These are phyloP conservation scores for Tetrapisispora arboricola DNA, from an alignment of 805 yeast species.

Conservation along the genomic window DNA sequence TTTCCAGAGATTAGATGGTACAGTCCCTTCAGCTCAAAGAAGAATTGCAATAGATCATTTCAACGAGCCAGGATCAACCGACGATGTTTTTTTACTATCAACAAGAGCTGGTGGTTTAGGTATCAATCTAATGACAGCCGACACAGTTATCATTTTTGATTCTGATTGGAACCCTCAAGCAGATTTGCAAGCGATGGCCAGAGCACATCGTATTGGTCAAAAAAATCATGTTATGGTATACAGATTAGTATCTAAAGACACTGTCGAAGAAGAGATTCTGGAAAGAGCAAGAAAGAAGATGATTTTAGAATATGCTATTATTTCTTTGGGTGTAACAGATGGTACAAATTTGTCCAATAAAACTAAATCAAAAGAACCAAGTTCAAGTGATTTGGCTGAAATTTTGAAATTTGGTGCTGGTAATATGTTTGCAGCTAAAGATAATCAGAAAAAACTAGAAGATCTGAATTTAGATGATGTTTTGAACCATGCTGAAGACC, in stretches of 20 bases:
- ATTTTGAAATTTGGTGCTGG: slow-evolving; percentile 97
- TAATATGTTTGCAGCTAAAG: slow-evolving; percentile 91
- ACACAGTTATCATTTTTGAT: slow-evolving; percentile 94
- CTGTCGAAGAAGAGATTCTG: slow-evolving; percentile 93
- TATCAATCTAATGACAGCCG: slow-evolving; percentile 97
- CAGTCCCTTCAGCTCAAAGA: slow-evolving; percentile 88
- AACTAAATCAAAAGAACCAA: slow-evolving; percentile 49
- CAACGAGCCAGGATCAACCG: slow-evolving; percentile 87
- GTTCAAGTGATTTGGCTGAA: slow-evolving; percentile 76
- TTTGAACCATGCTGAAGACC: slow-evolving; percentile 93
- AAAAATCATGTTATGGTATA: slow-evolving; percentile 96
- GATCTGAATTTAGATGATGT: slow-evolving; percentile 93
- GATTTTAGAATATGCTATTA: slow-evolving; percentile 96
- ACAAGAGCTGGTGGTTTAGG: slow-evolving; percentile 99
- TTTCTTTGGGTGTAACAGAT: slow-evolving; percentile 90
- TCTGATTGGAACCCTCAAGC: slow-evolving; percentile 99
- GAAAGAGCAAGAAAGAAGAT: slow-evolving; percentile 96
- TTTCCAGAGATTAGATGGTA: slow-evolving; percentile 93
- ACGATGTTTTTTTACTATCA: slow-evolving; percentile 78
- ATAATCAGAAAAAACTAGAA: slow-evolving; percentile 91
- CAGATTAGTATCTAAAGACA: slow-evolving; percentile 94
- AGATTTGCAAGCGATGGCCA: slow-evolving; percentile 97
- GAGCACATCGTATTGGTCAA: slow-evolving; percentile 99
- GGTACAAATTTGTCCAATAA: slow-evolving; percentile 39
- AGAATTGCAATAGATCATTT: slow-evolving; percentile 93